Percentiles rank a stretch among this genome's conserved stretches.
These are phyloP conservation scores for Symbiodinium pilosum DNA, from an alignment of 73 alveolate genomes.

Conservation along the genomic window DNA sequence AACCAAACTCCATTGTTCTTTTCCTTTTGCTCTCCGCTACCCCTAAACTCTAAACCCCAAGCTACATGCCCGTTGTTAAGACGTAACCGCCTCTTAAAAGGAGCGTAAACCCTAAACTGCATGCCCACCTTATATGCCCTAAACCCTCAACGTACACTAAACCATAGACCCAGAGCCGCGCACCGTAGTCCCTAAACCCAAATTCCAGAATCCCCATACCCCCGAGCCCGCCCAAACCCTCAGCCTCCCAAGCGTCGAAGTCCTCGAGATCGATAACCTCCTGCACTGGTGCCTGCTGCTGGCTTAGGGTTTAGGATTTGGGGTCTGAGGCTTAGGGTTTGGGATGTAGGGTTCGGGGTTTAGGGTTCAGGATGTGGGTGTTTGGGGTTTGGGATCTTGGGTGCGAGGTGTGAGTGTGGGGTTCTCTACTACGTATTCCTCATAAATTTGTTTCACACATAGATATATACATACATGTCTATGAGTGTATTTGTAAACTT, in stretches of 20 bases:
- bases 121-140: no score
- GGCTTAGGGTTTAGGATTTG: not conserved
- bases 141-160: no score
- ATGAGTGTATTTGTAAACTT: not conserved
- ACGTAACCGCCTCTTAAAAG: no score
- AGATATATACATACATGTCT: not conserved
- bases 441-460: not conserved
- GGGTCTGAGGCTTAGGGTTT: not conserved
- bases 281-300: not conserved
- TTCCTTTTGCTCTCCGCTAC: no score
- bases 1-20: no score
- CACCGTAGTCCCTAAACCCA: not conserved
- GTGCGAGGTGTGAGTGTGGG: not conserved
- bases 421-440: not conserved
- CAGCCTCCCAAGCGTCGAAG: constrained; percentile 89
- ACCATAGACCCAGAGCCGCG: not conserved
- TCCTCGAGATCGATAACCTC: constrained; percentile 73
- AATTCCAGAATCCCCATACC: not conserved
- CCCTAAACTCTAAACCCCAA: no score
- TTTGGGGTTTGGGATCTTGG: not conserved
- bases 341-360: not conserved
- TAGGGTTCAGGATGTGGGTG: not conserved
- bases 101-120: no score
- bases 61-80: no score
- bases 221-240: not conserved